phyloP scores from a whole-genome alignment of 2,329 filamentous ascomycete genomes.

The Ophiocordyceps unilateralis region DNA sequence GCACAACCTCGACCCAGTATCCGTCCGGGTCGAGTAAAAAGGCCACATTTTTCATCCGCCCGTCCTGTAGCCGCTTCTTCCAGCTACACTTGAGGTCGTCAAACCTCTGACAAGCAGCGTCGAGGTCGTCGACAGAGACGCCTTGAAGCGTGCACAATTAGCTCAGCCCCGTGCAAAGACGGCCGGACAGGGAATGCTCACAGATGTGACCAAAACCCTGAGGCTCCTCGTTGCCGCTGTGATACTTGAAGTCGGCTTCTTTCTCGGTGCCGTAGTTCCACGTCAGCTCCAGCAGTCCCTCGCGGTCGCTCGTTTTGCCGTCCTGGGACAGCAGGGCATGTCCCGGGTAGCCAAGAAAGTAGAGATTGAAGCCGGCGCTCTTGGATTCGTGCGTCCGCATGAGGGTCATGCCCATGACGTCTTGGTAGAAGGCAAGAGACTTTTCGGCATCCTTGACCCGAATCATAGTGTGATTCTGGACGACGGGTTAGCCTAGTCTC shows the following conservation, averaged over 20 bases:
- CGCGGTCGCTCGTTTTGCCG: conserved; percentile 44
- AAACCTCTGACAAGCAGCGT: conserved; percentile 72
- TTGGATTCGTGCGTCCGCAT: conserved; percentile 55
- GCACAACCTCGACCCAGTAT: conserved; percentile 68
- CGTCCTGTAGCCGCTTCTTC: conserved; percentile 92
- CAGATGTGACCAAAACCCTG: conserved; percentile 93
- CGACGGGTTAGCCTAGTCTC: background rate
- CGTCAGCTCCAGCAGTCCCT: conserved; percentile 80
- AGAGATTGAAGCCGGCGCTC: conserved; percentile 67
- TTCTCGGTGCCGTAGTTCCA: conserved; percentile 78
- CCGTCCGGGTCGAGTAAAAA: conserved; percentile 79
- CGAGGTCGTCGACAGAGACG: conserved; percentile 72
- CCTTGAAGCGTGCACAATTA: conserved; percentile 23
- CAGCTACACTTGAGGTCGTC: conserved; percentile 68
- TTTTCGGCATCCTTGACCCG: conserved; percentile 69
- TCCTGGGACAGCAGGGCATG: conserved; percentile 34
- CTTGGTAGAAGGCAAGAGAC: conserved; percentile 66
- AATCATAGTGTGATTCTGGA: conserved; percentile 79
- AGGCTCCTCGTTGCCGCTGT: conserved; percentile 80
- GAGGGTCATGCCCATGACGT: conserved; percentile 76
- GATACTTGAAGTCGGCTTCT: conserved; percentile 68
- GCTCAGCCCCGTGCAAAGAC: background rate
- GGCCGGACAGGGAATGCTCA: conserved; percentile 22
- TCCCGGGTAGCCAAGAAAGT: conserved; percentile 72
- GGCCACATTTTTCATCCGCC: conserved; percentile 82